Evolutionary conservation across 805 yeast species (phyloP).

Genomic region (Ogataea siamensis): DNA sequence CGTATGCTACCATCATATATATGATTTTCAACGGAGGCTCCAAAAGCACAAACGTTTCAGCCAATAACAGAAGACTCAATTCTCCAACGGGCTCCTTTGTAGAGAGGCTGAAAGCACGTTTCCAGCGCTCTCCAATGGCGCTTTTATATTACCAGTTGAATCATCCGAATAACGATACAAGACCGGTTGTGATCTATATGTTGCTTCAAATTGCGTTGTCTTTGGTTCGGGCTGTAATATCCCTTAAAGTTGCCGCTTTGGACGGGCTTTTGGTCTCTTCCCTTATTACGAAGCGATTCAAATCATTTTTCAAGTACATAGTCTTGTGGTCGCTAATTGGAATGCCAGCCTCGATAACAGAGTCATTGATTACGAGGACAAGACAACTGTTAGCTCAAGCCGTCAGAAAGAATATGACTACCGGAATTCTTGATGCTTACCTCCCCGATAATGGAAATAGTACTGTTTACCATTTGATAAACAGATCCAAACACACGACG

Average conservation of each 20-base stretch:
- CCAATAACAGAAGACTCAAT: neutral
- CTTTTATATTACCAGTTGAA: conserved; percentile 18
- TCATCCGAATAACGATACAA: conserved; percentile 12
- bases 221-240: conserved; percentile 65
- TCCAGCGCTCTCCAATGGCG: conserved; percentile 21
- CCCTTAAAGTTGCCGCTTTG: conserved; percentile 78
- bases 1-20: conserved; percentile 25
- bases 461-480: conserved; percentile 70
- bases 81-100: conserved; percentile 1
- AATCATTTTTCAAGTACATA: conserved; percentile 59
- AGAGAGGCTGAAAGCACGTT: conserved; percentile 3
- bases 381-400: conserved; percentile 55
- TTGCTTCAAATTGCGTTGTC: conserved; percentile 56
- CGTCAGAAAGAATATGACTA: conserved; percentile 64
- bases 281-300: conserved; percentile 67
- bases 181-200: conserved; percentile 31
- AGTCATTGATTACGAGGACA: conserved; percentile 63
- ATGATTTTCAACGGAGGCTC: conserved; percentile 31
- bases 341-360: conserved; percentile 78
- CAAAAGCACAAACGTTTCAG: conserved; percentile 1
- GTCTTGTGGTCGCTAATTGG: conserved; percentile 82
- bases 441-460: conserved; percentile 68
- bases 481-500: conserved; percentile 28
- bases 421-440: conserved; percentile 63
- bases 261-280: conserved; percentile 86